A percentile compares a stretch with the other conserved stretches of the same genome.
Evolutionary conservation across 345 rosid genomes (phyloP).

Genomic region (Schrenkiella parvula): DNA sequence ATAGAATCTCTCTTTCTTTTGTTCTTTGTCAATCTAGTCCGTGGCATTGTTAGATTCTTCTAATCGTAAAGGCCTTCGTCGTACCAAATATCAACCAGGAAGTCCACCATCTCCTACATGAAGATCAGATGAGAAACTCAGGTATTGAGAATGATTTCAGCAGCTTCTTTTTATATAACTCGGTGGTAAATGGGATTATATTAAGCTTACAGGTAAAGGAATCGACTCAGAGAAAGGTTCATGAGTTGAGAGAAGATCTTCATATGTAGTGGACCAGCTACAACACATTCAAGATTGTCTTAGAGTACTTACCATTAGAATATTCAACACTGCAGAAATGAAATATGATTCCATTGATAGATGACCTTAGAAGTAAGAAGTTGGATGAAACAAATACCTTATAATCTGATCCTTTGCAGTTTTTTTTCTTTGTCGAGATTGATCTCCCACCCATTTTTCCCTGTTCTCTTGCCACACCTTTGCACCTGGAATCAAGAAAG

Average conservation of each 20-base stretch:
- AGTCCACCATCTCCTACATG: slow-evolving; percentile 93
- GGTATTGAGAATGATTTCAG: neutral
- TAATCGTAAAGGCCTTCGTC: slow-evolving; percentile 83
- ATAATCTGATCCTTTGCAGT: slow-evolving; percentile 61
- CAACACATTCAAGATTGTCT: slow-evolving; percentile 27
- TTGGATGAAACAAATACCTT: slow-evolving; percentile 47
- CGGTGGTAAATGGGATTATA: neutral
- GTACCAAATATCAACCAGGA: slow-evolving; percentile 86
- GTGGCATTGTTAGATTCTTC: slow-evolving; percentile 34
- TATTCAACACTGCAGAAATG: neutral
- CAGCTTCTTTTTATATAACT: neutral
- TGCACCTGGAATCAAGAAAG: slow-evolving; percentile 45
- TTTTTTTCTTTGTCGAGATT: slow-evolving; percentile 40
- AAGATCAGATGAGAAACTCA: neutral
- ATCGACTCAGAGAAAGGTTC: slow-evolving; percentile 81
- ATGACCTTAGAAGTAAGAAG: neutral
- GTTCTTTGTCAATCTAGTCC: slow-evolving; percentile 21
- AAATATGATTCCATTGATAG: neutral
- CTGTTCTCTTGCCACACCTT: slow-evolving; percentile 72
- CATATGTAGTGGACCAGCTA: slow-evolving; percentile 92
- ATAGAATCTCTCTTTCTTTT: neutral
- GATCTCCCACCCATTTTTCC: slow-evolving; percentile 74
- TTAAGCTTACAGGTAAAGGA: slow-evolving; percentile 69
- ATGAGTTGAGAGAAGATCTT: slow-evolving; percentile 69
- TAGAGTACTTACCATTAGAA: neutral